Percentiles rank a stretch among this genome's conserved stretches.
These are phyloP conservation scores for Cryptococcus depauperatus DNA, from an alignment of 1,284 basidiomycete species.

Conservation along the genomic window DNA sequence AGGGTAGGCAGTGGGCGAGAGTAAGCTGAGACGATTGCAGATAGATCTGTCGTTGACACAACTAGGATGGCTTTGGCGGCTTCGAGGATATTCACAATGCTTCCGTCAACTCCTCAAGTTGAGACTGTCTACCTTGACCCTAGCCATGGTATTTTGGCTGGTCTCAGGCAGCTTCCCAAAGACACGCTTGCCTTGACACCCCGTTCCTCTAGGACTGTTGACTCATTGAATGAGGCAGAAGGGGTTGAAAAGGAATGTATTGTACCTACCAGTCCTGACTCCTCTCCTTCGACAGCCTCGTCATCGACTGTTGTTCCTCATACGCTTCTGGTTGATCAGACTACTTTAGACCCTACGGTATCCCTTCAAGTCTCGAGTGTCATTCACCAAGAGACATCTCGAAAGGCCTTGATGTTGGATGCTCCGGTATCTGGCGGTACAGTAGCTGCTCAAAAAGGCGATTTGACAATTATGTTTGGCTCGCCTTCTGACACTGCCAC, in stretches of 20 bases:
- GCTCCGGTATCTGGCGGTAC: conserved; percentile 41
- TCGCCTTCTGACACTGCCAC: conserved; percentile 24
- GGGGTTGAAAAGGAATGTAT: background rate
- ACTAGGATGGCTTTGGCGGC: conserved; percentile 43
- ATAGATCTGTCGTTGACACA: background rate
- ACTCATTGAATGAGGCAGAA: background rate
- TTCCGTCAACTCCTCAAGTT: conserved; percentile 48
- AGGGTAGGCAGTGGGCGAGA: conserved; percentile 25
- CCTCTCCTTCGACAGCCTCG: background rate
- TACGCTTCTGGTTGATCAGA: conserved; percentile 41
- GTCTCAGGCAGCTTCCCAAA: conserved; percentile 10
- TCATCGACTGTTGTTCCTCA: conserved; percentile 11
- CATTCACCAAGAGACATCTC: conserved; percentile 25
- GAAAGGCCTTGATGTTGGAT: conserved; percentile 34
- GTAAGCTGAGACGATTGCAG: conserved; percentile 12
- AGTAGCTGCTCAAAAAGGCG: conserved; percentile 29
- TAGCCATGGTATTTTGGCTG: conserved; percentile 21
- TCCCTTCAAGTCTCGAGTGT: conserved; percentile 27
- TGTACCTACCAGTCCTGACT: conserved; percentile 11
- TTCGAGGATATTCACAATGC: conserved; percentile 47
- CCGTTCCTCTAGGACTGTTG: background rate
- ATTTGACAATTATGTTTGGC: conserved; percentile 41
- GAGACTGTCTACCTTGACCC: conserved; percentile 44
- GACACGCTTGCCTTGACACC: conserved; percentile 5
- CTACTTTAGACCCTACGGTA: conserved; percentile 40